Evolutionary conservation across 2,329 filamentous ascomycete genomes (phyloP).

Genomic region (Fusarium sp.): DNA sequence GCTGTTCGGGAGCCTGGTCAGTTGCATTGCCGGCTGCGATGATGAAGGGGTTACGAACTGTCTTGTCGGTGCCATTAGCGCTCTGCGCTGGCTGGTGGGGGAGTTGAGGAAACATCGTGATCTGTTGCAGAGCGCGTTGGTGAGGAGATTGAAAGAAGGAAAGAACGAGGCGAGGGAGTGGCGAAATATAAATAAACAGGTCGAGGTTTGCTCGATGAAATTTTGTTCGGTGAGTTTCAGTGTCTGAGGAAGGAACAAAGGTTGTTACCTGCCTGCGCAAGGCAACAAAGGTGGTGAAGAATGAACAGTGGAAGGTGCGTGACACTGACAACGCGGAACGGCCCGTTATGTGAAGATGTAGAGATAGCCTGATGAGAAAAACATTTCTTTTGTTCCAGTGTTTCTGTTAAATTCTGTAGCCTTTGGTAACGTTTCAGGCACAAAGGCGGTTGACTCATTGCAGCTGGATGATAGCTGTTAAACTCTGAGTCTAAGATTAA

Average conservation of each 20-base stretch:
- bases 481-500: background rate
- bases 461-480: background rate
- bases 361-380: background rate
- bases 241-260: background rate
- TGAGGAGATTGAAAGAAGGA: background rate
- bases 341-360: too few species aligned
- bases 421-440: background rate
- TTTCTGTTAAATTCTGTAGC: background rate
- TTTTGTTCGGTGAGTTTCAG: background rate
- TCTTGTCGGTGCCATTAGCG: background rate
- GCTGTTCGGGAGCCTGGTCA: background rate
- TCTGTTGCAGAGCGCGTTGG: background rate
- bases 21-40: accelerated
- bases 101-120: background rate
- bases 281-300: background rate
- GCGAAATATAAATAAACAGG: background rate
- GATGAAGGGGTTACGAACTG: background rate
- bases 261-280: background rate
- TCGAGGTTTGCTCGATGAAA: background rate
- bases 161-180: background rate
- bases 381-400: background rate
- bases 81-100: background rate
- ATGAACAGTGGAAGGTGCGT: background rate
- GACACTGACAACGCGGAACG: background rate
- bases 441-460: background rate